Evolutionary conservation across 2,329 filamentous ascomycete species (phyloP).

Genomic region (Juglanconis juglandina): DNA sequence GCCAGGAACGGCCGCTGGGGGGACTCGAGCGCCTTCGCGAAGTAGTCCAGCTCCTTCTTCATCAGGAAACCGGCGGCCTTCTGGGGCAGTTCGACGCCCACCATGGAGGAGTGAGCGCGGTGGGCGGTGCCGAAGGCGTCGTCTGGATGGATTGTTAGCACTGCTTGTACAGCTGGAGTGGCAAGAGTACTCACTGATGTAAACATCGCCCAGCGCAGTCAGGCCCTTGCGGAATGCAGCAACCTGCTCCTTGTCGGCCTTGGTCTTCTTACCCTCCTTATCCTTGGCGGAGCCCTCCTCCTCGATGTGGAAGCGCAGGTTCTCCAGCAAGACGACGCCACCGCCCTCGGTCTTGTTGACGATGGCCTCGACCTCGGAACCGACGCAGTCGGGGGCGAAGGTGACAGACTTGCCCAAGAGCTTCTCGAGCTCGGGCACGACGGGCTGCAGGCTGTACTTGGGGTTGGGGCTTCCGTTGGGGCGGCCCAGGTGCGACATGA

Average conservation of each 20-base stretch:
- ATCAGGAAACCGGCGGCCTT: constrained; percentile 98
- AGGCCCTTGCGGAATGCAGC: constrained; percentile 92
- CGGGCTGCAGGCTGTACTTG: constrained; percentile 94
- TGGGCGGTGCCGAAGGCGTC: constrained; percentile 98
- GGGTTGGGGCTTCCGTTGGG: constrained; percentile 84
- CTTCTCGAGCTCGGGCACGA: constrained; percentile 88
- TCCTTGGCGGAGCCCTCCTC: constrained; percentile 97
- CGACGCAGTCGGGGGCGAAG: constrained; percentile 88
- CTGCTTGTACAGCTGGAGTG: background rate
- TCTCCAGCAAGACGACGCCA: constrained; percentile 88
- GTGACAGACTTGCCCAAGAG: constrained; percentile 77
- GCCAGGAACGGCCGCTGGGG: constrained; percentile 95
- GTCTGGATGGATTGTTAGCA: constrained; percentile 51
- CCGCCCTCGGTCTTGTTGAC: constrained; percentile 80
- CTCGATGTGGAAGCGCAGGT: constrained; percentile 96
- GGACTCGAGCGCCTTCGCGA: constrained; percentile 90
- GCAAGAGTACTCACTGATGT: constrained; percentile 71
- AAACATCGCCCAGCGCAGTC: constrained; percentile 91
- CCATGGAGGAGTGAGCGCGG: constrained; percentile 98
- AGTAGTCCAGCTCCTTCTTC: constrained; percentile 99
- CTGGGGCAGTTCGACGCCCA: constrained; percentile 90
- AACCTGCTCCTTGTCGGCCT: constrained; percentile 92
- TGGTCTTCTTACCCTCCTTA: constrained; percentile 91
- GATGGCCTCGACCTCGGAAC: constrained; percentile 81
- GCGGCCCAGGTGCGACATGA: constrained; percentile 98